Conservation (phyloP, 306 rosid genomes). For the Alnus rubra region DNA sequence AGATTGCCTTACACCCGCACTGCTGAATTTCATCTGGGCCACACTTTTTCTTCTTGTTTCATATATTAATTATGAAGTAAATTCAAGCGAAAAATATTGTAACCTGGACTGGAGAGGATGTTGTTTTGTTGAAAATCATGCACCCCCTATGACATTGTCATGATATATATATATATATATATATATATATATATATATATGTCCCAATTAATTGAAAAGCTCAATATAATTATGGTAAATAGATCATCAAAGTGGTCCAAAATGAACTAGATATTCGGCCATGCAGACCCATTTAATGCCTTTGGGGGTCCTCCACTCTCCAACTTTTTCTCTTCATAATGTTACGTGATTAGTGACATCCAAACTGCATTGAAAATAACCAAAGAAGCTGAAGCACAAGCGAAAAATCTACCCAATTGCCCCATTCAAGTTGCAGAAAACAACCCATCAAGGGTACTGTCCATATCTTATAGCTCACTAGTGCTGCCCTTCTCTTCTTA, state of each 20-base stretch:
- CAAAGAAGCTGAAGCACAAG: neutral
- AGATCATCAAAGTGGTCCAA: neutral
- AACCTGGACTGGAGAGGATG: no score
- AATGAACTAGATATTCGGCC: neutral
- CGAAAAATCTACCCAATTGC: neutral
- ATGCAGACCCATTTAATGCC: conserved; percentile 17
- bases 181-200: no score
- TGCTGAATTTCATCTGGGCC: no score
- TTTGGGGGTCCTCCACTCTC: conserved; percentile 25
- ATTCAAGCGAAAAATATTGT: no score
- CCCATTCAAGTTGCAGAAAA: neutral
- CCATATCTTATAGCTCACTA: neutral
- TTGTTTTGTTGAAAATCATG: neutral
- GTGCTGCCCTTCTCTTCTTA: neutral
- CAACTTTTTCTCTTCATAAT: conserved; percentile 21
- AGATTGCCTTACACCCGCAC: no score
- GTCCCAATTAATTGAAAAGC: neutral
- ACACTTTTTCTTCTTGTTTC: no score
- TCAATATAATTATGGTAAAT: neutral
- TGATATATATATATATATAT: no score
- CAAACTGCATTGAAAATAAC: neutral
- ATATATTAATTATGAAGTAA: no score
- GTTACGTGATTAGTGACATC: conserved; percentile 13
- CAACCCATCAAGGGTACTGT: neutral
- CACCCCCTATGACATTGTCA: neutral